These are phyloP conservation scores for Calonectria leucothoes DNA, from an alignment of 2,329 filamentous ascomycete genomes.

Conservation along the genomic window DNA sequence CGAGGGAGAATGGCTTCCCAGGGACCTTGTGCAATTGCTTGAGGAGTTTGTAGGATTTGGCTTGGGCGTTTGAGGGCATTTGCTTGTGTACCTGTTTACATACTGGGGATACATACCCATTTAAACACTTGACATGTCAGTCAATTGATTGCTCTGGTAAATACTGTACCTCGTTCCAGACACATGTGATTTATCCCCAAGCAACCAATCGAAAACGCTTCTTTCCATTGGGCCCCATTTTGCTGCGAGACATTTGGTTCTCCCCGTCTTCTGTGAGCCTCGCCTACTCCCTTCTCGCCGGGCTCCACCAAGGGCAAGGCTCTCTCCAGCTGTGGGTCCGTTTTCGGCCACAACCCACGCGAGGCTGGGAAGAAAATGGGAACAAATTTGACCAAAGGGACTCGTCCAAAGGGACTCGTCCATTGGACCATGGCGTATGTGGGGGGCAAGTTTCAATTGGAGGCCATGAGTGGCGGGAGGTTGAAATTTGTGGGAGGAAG, in stretches of 20 bases:
- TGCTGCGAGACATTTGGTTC: background rate
- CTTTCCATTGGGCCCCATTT: background rate
- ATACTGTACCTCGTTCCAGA: background rate
- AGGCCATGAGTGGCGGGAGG: background rate
- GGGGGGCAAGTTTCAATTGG: background rate
- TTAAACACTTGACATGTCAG: constrained; percentile 35
- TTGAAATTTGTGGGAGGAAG: background rate
- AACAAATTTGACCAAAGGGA: constrained; percentile 3
- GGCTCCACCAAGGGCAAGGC: constrained; percentile 42
- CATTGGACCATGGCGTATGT: background rate
- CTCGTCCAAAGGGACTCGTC: background rate
- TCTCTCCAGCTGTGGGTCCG: constrained; percentile 33
- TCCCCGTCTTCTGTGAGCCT: background rate
- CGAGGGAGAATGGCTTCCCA: constrained; percentile 27
- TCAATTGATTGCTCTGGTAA: constrained; percentile 28
- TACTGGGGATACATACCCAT: constrained; percentile 47
- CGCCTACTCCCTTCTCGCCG: background rate
- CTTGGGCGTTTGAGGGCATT: constrained; percentile 51
- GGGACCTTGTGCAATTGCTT: constrained; percentile 44
- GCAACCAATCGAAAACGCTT: background rate
- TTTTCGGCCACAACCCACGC: constrained; percentile 36
- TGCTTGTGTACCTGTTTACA: constrained; percentile 47
- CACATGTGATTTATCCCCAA: background rate
- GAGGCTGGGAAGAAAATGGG: constrained; percentile 38
- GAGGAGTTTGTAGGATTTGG: constrained; percentile 49